Base-by-base conservation (phyloP, 192 early-diverging fungal species). In the Chytriomyces confervae region DNA sequence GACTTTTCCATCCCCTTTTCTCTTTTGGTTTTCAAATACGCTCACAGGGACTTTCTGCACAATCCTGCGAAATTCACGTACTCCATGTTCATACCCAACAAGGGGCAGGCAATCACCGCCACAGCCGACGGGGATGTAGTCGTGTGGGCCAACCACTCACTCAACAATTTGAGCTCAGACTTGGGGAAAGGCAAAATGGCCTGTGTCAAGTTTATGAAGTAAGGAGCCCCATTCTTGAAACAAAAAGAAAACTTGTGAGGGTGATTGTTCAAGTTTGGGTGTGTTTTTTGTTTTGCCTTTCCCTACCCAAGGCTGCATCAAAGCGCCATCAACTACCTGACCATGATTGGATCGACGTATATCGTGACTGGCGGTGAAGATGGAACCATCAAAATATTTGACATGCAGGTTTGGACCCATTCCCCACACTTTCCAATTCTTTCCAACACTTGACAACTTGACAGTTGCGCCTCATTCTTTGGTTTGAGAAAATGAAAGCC, bases 281-380 rank as follows among this genome's bases (percentile, higher is more conserved):
- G 65, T 13, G 0, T 36, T 36, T 36, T 27, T 27, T 27, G 24
- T 27, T 27, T 27, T 27, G 24, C 24, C 53, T 57, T 57, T 57
- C 2, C 53, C 20, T 2, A 0, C 53, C 36, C 36, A 7, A 88
- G 87, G 63, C 62, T 89, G 62, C 88, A 89, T 71, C 83, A 62
- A 65, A 62, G 76, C 7, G 61, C 80, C 10, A 87, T 90, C 64
- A 87, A 83, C 50, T 62, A 76, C 29, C 10, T 87, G 6, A 74
- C 77, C 10, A 44, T 76, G 6, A 74, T 84, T n/a, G 66, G 69
- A 6, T 63, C 77, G 50, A 84, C 83, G 75, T 90, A 84, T 65
- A 50, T 90, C 10, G 77, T 89, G 6, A 85, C 89, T 16, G 89
- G 89, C 23, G 87, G 84, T 7, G 86, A 88, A 66, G 86, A 88